These are phyloP conservation scores for Forsythia viridissima DNA, from an alignment of 257 asterid species.

Conservation along the genomic window DNA sequence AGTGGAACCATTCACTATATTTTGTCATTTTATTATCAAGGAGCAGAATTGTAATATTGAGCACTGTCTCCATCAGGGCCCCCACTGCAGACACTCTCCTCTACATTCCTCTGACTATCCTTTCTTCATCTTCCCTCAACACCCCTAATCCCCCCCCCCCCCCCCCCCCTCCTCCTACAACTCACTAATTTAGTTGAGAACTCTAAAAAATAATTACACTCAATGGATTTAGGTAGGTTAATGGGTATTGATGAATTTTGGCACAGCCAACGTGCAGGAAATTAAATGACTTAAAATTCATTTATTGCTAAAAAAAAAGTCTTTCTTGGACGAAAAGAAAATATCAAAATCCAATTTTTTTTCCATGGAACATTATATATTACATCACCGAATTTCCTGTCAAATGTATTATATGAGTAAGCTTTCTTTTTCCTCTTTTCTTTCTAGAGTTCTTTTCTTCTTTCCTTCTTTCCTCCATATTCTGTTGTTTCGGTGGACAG, in stretches of 20 bases:
- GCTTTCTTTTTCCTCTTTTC: not conserved
- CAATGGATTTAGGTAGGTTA: not conserved
- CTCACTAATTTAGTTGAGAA: not conserved
- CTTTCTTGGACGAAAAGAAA: not conserved
- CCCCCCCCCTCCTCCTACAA: not conserved
- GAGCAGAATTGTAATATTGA: not conserved
- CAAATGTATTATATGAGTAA: not conserved
- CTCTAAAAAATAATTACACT: not conserved
- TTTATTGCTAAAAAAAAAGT: not conserved
- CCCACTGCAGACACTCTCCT: not conserved
- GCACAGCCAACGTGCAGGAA: not conserved
- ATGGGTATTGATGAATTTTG: not conserved
- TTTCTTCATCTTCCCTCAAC: not conserved
- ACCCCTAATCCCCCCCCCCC: not conserved
- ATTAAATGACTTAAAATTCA: not conserved
- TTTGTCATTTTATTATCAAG: not conserved
- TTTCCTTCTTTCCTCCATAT: slow-evolving; percentile 12
- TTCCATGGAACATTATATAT: not conserved
- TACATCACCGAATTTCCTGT: not conserved
- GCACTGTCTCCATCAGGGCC: not conserved
- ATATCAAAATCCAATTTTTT: not conserved
- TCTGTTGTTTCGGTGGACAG: not conserved
- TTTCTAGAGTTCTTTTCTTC: not conserved
- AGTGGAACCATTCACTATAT: not conserved
- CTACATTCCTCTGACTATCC: not conserved